phyloP scores from a whole-genome alignment of 176 grass and related monocot species.

The Oryza meyeriana region DNA sequence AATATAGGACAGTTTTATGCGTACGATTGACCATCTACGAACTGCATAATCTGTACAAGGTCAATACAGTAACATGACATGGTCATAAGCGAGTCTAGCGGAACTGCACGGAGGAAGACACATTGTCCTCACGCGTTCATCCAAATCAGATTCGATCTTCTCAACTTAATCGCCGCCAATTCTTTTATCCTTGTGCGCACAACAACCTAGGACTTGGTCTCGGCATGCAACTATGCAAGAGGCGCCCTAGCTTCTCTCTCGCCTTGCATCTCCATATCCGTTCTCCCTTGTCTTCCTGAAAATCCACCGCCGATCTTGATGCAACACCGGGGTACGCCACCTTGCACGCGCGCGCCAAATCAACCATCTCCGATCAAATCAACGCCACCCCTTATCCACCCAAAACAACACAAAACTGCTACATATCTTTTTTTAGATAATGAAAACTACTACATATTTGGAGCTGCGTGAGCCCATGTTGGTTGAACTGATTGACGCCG shows the following conservation, averaged over 20 bases:
- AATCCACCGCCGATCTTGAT: conserved; percentile 36
- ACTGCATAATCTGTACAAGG: neutral
- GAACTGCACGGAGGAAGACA: neutral
- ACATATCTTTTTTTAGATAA: too few relatives aligned
- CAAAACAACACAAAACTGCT: conserved; percentile 12
- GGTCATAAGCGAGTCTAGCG: neutral
- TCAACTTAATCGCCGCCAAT: conserved; percentile 21
- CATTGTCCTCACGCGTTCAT: conserved; percentile 58
- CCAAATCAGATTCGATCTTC: conserved; percentile 61
- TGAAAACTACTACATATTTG: conserved; percentile 27
- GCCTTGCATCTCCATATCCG: conserved; percentile 51
- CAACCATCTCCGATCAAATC: conserved; percentile 6
- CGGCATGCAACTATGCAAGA: neutral
- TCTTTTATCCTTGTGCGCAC: conserved; percentile 39
- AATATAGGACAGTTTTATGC: neutral
- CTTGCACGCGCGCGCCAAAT: conserved; percentile 7
- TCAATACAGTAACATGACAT: neutral
- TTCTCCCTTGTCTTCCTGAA: conserved; percentile 67
- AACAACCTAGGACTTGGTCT: conserved; percentile 40
- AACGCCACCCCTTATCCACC: neutral
- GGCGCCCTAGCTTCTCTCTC: neutral
- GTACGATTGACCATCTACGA: neutral
- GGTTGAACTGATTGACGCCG: neutral
- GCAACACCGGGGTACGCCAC: neutral
- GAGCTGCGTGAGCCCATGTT: neutral